A percentile compares a stretch with the other conserved stretches of the same genome.
Evolutionary conservation across 192 early-diverging fungal genomes (phyloP).

Genomic region (Pecoramyces ruminantium): DNA sequence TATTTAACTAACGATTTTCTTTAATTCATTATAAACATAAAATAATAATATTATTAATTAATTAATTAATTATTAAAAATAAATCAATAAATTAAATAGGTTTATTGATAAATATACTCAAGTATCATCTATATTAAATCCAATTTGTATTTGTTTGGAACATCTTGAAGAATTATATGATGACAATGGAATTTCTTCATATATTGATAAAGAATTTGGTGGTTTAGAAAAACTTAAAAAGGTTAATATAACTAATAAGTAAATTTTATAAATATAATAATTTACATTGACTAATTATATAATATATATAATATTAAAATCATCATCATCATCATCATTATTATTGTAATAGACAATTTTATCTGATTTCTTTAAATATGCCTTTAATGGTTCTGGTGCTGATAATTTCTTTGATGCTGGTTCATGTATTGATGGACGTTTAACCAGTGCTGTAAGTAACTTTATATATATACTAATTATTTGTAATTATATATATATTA

Average conservation of each 20-base stretch:
- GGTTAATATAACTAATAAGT: neutral
- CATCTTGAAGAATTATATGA: conserved; percentile 44
- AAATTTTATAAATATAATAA: too few species aligned
- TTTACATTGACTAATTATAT: too few species aligned
- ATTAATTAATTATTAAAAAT: too few species aligned
- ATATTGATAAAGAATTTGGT: conserved; percentile 55
- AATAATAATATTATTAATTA: too few species aligned
- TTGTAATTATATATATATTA: neutral
- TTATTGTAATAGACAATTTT: conserved; percentile 45
- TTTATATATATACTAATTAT: too few species aligned
- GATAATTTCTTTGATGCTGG: conserved; percentile 65
- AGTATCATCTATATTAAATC: conserved; percentile 86
- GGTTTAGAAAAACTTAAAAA: conserved; percentile 27
- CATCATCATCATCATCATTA: neutral
- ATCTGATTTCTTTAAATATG: conserved; percentile 86
- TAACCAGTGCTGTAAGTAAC: neutral
- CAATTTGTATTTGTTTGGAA: conserved; percentile 58
- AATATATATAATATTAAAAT: too few species aligned
- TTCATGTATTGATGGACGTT: conserved; percentile 83
- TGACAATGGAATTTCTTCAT: conserved; percentile 38
- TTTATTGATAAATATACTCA: conserved; percentile 67
- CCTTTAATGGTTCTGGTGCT: conserved; percentile 92
- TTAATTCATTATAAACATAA: too few species aligned
- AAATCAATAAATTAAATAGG: neutral
- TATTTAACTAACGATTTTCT: too few species aligned